Percentiles rank a stretch among this genome's conserved stretches.
These are phyloP conservation scores for Colletotrichum musicola DNA, from an alignment of 2,329 filamentous ascomycete genomes.

Conservation along the genomic window DNA sequence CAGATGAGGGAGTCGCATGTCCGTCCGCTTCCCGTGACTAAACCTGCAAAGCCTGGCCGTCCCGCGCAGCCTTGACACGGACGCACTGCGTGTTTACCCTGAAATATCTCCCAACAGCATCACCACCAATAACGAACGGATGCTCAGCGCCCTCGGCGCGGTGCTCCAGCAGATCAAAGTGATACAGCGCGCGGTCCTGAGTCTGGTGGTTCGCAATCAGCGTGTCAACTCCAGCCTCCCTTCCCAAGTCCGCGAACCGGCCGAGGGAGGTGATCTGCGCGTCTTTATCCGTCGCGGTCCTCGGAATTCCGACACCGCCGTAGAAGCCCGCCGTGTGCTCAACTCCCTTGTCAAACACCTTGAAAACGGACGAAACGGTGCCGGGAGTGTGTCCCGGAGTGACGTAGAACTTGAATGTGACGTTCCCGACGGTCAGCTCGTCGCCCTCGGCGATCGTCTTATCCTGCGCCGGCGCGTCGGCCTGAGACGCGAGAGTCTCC, in stretches of 20 bases:
- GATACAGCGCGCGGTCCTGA: conserved; percentile 18
- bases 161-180: conserved; percentile 23
- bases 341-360: conserved; percentile 40
- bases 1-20: background rate
- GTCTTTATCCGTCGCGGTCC: conserved; percentile 38
- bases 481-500: background rate
- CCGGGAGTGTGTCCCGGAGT: conserved; percentile 45
- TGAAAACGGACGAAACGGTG: conserved; percentile 42
- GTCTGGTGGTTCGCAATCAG: conserved; percentile 29
- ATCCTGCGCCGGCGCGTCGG: background rate
- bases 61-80: conserved; percentile 17
- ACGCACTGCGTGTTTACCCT: conserved; percentile 1
- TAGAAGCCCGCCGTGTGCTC: conserved; percentile 43
- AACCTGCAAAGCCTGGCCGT: conserved; percentile 18
- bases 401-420: conserved; percentile 37
- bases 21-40: background rate
- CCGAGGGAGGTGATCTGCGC: conserved; percentile 38
- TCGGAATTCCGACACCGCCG: conserved; percentile 42
- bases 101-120: conserved; percentile 14
- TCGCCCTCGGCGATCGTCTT: conserved; percentile 16
- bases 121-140: conserved; percentile 21
- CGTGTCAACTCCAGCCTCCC: conserved; percentile 15
- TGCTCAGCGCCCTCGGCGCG: background rate
- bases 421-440: conserved; percentile 42
- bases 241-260: conserved; percentile 13